Evolutionary conservation across 352 stramenopile genomes (phyloP).

Genomic region (Peronospora belbahrii): DNA sequence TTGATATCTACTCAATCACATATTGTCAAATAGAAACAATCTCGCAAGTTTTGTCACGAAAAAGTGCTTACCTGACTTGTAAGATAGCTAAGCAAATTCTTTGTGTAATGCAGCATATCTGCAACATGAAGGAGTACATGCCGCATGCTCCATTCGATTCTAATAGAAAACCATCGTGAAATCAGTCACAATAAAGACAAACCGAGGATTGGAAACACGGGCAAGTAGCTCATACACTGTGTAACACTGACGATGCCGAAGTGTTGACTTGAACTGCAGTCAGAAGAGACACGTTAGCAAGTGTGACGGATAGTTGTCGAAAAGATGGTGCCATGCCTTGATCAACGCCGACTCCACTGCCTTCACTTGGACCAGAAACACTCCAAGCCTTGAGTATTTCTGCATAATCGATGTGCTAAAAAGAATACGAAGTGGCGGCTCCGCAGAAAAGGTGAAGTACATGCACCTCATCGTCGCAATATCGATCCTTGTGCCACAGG

Average conservation of each 20-base stretch:
- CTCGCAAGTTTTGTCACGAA: background rate
- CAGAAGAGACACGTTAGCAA: slow-evolving; percentile 2
- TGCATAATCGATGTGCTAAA: slow-evolving; percentile 50
- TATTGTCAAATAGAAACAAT: background rate
- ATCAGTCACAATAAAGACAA: background rate
- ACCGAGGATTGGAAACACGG: background rate
- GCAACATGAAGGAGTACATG: slow-evolving; percentile 40
- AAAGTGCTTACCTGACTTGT: slow-evolving; percentile 46
- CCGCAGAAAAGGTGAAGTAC: slow-evolving; percentile 42
- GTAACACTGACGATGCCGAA: slow-evolving; percentile 47
- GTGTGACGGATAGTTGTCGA: background rate
- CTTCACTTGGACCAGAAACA: slow-evolving; percentile 61
- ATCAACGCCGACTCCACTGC: slow-evolving; percentile 43
- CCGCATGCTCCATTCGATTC: slow-evolving; percentile 39
- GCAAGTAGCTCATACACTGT: slow-evolving; percentile 27
- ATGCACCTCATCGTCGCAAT: slow-evolving; percentile 51
- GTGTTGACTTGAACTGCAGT: slow-evolving; percentile 46
- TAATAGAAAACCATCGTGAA: slow-evolving; percentile 1
- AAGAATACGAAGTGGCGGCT: slow-evolving; percentile 48
- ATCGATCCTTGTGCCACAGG: slow-evolving; percentile 33
- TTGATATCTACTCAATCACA: slow-evolving; percentile 18
- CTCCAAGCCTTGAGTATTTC: slow-evolving; percentile 54
- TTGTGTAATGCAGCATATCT: slow-evolving; percentile 75
- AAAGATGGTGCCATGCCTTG: slow-evolving; percentile 29
- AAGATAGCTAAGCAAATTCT: slow-evolving; percentile 59